Base-by-base conservation (phyloP, 2,329 filamentous ascomycete species). In the Magnaporthiopsis rhizophila region DNA sequence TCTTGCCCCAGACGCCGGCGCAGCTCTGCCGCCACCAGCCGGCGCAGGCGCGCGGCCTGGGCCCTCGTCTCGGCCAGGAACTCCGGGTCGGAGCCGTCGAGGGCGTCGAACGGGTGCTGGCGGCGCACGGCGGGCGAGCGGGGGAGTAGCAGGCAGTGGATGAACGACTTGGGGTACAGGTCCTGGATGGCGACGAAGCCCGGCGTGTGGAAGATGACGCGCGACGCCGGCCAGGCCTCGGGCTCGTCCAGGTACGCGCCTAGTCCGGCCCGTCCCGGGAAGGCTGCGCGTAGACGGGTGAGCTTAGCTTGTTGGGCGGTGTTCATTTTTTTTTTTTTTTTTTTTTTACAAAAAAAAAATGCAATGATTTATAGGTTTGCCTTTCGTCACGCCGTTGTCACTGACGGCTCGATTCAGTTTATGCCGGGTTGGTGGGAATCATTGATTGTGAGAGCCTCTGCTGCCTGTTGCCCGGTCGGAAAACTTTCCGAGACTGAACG, bases 141-240 rank as follows among this genome's bases (percentile, higher is more conserved):
- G 8, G 93, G 91, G 6, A 98, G 86, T n/a, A 98, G 85, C 3
- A 99, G 89, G 1, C 91, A 82, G 77, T 99, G 95, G 4, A 97
- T 81, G 3, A 85, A 86, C 3, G 90, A 86, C 76, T 98, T 99
- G 11, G 95, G 93, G 73, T 86, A 99, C 66, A 86, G 80, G 77
- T 99, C 95, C 69, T 88, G 83, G 74, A 98, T 90, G 26, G 87
- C 84, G 62, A 93, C 90, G 68, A 89, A 91, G 66, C 86, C 77
- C n/a, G 84, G 80, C 68, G 86, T 85, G 74, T 87, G 80, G 71
- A 86, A 88, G 64, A 95, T 80, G 1, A 92, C 83, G 6, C 81
- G 77, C 32, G 79, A 81, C 6, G 81, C 68, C 1, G 86, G 82
- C 70, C 86, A 89, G 1, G 81, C 78, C 45, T 83, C 79, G 0